A percentile compares a stretch with the other conserved stretches of the same genome.
These are phyloP conservation scores for Saturnispora besseyi DNA, from an alignment of 805 yeast species.

Conservation along the genomic window DNA sequence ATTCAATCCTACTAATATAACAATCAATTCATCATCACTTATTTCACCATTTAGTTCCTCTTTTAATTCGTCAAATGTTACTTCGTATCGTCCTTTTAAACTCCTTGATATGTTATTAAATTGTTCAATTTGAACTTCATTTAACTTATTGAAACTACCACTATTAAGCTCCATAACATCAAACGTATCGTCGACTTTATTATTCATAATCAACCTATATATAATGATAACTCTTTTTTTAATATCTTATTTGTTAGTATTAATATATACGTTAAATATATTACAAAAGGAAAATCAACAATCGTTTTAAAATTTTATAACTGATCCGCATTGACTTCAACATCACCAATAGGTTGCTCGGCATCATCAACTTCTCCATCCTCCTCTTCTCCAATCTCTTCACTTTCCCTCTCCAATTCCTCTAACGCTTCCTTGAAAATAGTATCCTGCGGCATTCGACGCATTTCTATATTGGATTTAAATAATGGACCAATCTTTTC, in stretches of 20 bases:
- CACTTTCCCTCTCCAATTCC: slow-evolving; percentile 4
- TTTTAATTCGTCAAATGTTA: background rate
- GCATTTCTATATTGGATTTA: slow-evolving; percentile 56
- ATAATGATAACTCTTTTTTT: too few species aligned
- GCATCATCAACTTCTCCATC: slow-evolving; percentile 5
- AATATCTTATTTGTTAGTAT: background rate
- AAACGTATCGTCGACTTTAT: too few species aligned
- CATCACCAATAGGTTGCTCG: slow-evolving; percentile 5
- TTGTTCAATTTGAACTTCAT: background rate
- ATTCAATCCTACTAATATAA: background rate
- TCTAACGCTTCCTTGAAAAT: slow-evolving; percentile 34
- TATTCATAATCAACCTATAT: too few species aligned
- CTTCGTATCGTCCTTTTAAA: background rate
- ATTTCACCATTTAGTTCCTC: background rate
- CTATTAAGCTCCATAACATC: background rate
- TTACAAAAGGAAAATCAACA: background rate
- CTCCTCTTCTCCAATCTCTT: slow-evolving; percentile 7
- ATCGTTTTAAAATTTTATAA: background rate
- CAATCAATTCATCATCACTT: background rate
- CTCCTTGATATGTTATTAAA: background rate
- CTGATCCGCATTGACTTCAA: slow-evolving; percentile 7
- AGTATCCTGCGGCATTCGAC: slow-evolving; percentile 59
- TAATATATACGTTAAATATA: background rate
- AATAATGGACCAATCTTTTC: slow-evolving; percentile 83
- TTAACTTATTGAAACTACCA: background rate